Base-by-base conservation (phyloP, 2,329 filamentous ascomycete genomes). In the Alternaria consortialis region DNA sequence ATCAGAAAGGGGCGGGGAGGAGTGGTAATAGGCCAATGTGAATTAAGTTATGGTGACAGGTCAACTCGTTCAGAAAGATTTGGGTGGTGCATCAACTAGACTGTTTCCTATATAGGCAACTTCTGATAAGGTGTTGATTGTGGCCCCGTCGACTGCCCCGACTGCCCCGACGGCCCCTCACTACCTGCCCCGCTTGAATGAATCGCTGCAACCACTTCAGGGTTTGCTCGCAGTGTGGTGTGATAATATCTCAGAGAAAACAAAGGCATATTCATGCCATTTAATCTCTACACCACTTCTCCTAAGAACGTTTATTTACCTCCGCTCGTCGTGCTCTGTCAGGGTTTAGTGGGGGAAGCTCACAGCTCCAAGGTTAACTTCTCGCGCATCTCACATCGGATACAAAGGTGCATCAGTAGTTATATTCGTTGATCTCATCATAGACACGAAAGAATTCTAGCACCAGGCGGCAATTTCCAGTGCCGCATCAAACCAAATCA, bases 361-460 rank as follows among this genome's bases (percentile, higher is more conserved):
- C 23, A 15, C 12, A 25, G 31, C 6, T n/a, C 32, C 1, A 0
- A 6, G 12, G 13, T 8, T 15, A n/a, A 48, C 9, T 11, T 31
- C 12, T 0, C 7, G 31, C 7, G 20, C 31, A 48, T 25, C 12
- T n/a, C 12, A 36, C 6, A 25, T 17, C 20, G 12, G 25, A 20
- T 23, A 20, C 5, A 11, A 25, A 23, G 31, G 46, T 12, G 7
- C 31, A 15, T 34, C 7, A 36, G 32, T 17, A 36, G 1, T 2
- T 0, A 48, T 36, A 1, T 48, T 0, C 20, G 5, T 20, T 11
- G 1, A 1, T 23, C 2, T 13, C 7, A 17, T 25, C 4, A 6
- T 1, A 13, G 1, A 48, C 4, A 34, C 7, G 13, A 43, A 11
- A 34, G 2, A 15, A 23, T 11, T 4, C 9, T 1, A 17, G 17